phyloP scores from a whole-genome alignment of 257 asterid genomes.

The Gentiana dahurica region DNA sequence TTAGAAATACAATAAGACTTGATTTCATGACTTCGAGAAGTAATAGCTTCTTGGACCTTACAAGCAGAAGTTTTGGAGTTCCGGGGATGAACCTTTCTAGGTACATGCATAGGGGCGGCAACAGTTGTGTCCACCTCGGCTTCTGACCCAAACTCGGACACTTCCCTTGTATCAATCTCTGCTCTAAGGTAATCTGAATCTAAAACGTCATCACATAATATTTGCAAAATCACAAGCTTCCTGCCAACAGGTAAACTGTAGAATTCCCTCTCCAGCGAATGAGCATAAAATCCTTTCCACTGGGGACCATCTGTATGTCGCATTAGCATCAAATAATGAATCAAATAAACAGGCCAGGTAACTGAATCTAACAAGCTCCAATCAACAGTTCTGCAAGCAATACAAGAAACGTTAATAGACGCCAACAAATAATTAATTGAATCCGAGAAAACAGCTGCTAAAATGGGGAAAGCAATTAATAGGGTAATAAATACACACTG shows the following conservation, averaged over 20 bases:
- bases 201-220: conserved; percentile 63
- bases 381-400: conserved; percentile 47
- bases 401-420: conserved; percentile 5
- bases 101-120: conserved; percentile 29
- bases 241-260: conserved; percentile 53
- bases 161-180: conserved; percentile 64
- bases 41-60: conserved; percentile 33
- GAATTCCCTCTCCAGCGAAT: conserved; percentile 60
- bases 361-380: conserved; percentile 81
- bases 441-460: background rate
- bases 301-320: conserved; percentile 41
- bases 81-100: conserved; percentile 64
- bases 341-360: conserved; percentile 75
- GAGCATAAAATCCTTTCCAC: conserved; percentile 58
- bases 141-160: conserved; percentile 54
- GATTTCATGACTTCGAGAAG: conserved; percentile 25
- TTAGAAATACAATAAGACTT: conserved; percentile 16
- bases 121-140: conserved; percentile 30
- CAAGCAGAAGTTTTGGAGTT: conserved; percentile 44
- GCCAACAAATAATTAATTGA: background rate
- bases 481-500: conserved; percentile 1
- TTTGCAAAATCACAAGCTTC: conserved; percentile 59
- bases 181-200: conserved; percentile 67
- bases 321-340: conserved; percentile 51
- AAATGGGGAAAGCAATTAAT: background rate